Percentiles rank a stretch among this genome's conserved stretches.
These are phyloP conservation scores for Elsinoe arachidis DNA, from an alignment of 2,329 filamentous ascomycete genomes.

Conservation along the genomic window DNA sequence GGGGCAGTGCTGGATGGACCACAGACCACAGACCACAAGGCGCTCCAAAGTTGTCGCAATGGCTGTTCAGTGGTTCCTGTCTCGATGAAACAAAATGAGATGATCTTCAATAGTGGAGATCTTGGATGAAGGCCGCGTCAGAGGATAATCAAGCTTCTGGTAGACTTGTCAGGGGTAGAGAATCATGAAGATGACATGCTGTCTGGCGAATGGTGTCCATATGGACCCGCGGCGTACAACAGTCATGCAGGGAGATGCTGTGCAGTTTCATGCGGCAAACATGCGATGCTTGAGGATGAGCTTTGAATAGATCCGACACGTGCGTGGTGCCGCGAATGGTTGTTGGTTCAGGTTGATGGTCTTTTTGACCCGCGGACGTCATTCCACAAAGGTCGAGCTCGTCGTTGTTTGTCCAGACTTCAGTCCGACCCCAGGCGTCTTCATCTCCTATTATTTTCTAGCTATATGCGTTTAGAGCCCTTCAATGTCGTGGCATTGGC, in stretches of 20 bases:
- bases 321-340: background rate
- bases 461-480: background rate
- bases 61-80: background rate
- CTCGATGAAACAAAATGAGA: background rate
- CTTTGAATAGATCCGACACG: background rate
- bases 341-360: background rate
- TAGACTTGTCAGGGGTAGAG: background rate
- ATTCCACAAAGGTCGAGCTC: conserved; percentile 3
- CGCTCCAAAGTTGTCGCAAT: no score
- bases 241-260: background rate
- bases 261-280: background rate
- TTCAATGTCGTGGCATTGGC: background rate
- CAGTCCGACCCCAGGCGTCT: background rate
- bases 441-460: background rate
- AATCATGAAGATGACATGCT: background rate
- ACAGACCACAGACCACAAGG: no score
- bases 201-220: background rate
- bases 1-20: background rate
- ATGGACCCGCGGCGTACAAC: background rate
- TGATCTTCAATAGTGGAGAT: conserved; percentile 1
- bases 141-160: conserved; percentile 1
- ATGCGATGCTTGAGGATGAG: background rate
- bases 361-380: conserved; percentile 4
- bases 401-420: background rate
- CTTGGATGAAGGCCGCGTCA: conserved; percentile 6